These are phyloP conservation scores for Pythium coloratum DNA, from an alignment of 352 stramenopile genomes.

Conservation along the genomic window DNA sequence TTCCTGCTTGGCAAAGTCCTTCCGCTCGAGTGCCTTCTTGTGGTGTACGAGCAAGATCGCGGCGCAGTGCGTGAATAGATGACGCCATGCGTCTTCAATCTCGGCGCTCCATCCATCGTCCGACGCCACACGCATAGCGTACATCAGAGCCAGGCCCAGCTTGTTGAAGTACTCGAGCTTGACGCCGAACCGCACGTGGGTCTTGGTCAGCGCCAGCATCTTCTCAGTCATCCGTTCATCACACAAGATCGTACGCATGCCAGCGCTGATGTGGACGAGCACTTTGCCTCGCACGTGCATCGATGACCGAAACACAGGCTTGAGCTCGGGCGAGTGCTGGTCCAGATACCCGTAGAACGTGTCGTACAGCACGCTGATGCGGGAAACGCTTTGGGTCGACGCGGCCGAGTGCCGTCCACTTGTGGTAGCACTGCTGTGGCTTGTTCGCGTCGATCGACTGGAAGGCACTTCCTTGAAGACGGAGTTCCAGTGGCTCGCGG, in stretches of 20 bases:
- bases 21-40: slow-evolving; percentile 27
- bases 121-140: slow-evolving; percentile 44
- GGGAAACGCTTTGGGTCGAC: slow-evolving; percentile 31
- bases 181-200: slow-evolving; percentile 83
- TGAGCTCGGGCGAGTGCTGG: slow-evolving; percentile 43
- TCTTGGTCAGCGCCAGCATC: slow-evolving; percentile 64
- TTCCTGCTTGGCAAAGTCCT: slow-evolving; percentile 2
- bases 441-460: not conserved
- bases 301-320: slow-evolving; percentile 48
- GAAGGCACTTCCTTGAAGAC: slow-evolving; percentile 33
- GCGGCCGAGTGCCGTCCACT: not conserved
- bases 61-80: slow-evolving; percentile 45
- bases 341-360: slow-evolving; percentile 51
- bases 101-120: slow-evolving; percentile 40
- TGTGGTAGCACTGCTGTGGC: not conserved
- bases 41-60: slow-evolving; percentile 45
- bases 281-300: slow-evolving; percentile 78
- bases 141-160: slow-evolving; percentile 37
- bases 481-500: slow-evolving; percentile 41
- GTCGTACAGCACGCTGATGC: slow-evolving; percentile 41
- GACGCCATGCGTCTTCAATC: slow-evolving; percentile 46
- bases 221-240: slow-evolving; percentile 62
- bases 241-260: slow-evolving; percentile 42
- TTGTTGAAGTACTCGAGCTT: slow-evolving; percentile 84
- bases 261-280: slow-evolving; percentile 85